These are phyloP conservation scores for Forsythia viridissima DNA, from an alignment of 257 asterid genomes.

Conservation along the genomic window DNA sequence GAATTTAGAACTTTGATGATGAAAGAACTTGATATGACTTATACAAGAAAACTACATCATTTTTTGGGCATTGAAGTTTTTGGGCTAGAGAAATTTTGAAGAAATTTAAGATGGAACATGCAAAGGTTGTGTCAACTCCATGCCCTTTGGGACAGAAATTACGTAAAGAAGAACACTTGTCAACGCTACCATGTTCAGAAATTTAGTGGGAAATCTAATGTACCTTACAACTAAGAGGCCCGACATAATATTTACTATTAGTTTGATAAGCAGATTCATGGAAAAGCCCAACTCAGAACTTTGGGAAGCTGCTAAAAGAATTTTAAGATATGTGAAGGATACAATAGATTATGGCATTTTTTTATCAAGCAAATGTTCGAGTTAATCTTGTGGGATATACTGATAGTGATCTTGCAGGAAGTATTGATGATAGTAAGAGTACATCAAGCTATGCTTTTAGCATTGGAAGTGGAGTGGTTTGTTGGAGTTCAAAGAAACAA, in stretches of 20 bases:
- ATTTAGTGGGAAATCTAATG: not conserved
- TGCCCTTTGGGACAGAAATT: conserved; percentile 2
- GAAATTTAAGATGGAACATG: not conserved
- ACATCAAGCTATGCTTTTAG: not conserved
- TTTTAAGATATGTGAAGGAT: not conserved
- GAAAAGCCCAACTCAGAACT: not conserved
- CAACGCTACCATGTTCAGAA: not conserved
- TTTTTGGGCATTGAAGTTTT: no score
- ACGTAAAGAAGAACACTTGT: not conserved
- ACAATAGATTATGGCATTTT: not conserved
- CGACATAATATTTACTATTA: not conserved
- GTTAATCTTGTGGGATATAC: not conserved
- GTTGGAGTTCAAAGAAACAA: no score
- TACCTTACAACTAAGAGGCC: not conserved
- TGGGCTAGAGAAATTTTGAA: no score
- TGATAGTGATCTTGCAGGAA: not conserved
- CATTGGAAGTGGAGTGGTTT: not conserved
- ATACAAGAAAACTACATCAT: no score
- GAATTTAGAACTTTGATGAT: no score
- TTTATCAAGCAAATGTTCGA: not conserved
- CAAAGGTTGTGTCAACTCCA: not conserved
- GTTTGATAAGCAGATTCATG: not conserved
- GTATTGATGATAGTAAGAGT: not conserved
- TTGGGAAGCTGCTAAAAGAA: not conserved
- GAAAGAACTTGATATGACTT: no score